phyloP scores from a whole-genome alignment of 2,329 filamentous ascomycete species.

The Neospermospora avenae region DNA sequence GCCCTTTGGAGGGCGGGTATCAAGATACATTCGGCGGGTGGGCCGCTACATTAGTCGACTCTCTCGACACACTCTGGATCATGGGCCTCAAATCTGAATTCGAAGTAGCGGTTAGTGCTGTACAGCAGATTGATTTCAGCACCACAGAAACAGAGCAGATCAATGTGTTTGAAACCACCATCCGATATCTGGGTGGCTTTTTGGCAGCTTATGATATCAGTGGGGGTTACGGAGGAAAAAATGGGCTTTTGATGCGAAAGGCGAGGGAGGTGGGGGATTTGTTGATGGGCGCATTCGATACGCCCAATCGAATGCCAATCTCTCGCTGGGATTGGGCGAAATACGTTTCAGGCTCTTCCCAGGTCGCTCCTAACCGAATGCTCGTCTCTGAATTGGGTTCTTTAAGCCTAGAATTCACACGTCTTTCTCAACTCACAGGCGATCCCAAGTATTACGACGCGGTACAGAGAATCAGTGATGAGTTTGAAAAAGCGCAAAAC shows the following conservation, averaged over 20 bases:
- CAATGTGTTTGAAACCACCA: constrained; percentile 80
- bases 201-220: constrained; percentile 86
- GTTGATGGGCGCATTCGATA: constrained; percentile 72
- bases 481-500: constrained; percentile 52
- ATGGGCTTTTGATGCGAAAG: constrained; percentile 65
- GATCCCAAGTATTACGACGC: constrained; percentile 62
- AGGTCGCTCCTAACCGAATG: constrained; percentile 53
- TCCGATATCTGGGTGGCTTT: constrained; percentile 85
- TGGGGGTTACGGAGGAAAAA: constrained; percentile 60
- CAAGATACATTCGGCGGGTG: constrained; percentile 87
- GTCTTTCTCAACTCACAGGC: constrained; percentile 61
- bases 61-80: constrained; percentile 82
- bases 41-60: constrained; percentile 84
- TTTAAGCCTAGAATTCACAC: constrained; percentile 56
- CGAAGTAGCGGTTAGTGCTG: constrained; percentile 66
- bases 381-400: constrained; percentile 60
- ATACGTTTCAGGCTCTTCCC: constrained; percentile 47
- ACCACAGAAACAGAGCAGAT: constrained; percentile 43
- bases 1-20: constrained; percentile 62
- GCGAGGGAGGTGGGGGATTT: constrained; percentile 69
- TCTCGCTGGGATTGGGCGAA: constrained; percentile 43
- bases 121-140: constrained; percentile 78
- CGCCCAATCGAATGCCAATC: constrained; percentile 88
- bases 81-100: constrained; percentile 79
- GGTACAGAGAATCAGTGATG: constrained; percentile 53